Base-by-base conservation (phyloP, 768 basidiomycete genomes). In the Boletus rex-veris region DNA sequence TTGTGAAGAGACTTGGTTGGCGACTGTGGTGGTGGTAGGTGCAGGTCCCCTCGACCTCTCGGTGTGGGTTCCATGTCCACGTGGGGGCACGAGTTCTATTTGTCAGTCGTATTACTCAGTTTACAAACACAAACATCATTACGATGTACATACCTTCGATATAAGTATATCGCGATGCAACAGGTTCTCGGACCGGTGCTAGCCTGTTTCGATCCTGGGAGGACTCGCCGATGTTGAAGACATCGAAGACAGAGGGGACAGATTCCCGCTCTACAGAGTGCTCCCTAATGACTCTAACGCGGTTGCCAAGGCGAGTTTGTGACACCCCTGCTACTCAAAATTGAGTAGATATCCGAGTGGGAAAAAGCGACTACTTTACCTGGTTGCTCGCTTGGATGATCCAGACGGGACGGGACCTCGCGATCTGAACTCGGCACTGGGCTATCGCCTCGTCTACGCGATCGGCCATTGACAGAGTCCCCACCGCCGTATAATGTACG, bases 241-340 rank as follows among this genome's bases (percentile, higher is more conserved):
- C 58, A 46, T 69, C 64, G 21, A 69, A 71, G 2, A 69, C 63
- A 18, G 67, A 64, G 4, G 58, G 67, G 16, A 58, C 58, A 2
- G 62, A 45, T 26, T 59, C 68, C 39, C 58, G 60, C 19, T 67
- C 64, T 12, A 26, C n/a, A 7, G 57, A 54, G 31, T 55, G 69
- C 19, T 63, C 57, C 33, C 68, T 48, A 38, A 65, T 37, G 16
- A 68, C 61, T 41, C 68, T 50, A 7, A 42, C 50, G 26, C 49
- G 64, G 7, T 58, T 56, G 28, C 56, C 47, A 28, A 47, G 24
- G 2, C 62, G 61, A 42, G 7, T 18, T 18, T 54, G 57, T 5
- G 54, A 39, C 33, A 42, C 31, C 5, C 58, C 56, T 52, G 48
- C 43, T 46, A 16, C 5, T 2, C 24, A 40, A 41, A 6, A 9